These are phyloP conservation scores for Cylindrotheca fusiformis DNA, from an alignment of 108 stramenopile genomes.

Conservation along the genomic window DNA sequence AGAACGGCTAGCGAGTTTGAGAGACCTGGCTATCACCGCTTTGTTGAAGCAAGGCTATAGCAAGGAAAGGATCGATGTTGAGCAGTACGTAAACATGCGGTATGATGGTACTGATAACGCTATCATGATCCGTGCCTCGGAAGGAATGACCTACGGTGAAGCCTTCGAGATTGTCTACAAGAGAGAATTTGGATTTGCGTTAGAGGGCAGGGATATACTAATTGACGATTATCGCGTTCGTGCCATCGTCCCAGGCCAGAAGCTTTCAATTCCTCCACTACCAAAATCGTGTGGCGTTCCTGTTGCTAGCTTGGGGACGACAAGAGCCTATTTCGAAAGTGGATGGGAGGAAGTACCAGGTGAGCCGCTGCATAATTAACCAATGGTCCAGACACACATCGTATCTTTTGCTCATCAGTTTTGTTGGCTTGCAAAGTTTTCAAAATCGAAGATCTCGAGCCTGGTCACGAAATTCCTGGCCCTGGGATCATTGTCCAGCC, in stretches of 20 bases:
- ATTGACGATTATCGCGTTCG: constrained; percentile 97
- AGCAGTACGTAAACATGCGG: constrained; percentile 87
- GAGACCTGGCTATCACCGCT: constrained; percentile 46
- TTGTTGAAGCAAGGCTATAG: constrained; percentile 86
- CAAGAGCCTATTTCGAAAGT: constrained; percentile 87
- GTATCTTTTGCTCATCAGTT: neutral
- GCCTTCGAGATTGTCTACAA: constrained; percentile 70
- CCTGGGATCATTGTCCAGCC: constrained; percentile 94
- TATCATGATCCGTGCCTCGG: constrained; percentile 70
- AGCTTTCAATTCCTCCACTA: constrained; percentile 32
- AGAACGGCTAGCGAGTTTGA: constrained; percentile 56
- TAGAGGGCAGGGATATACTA: constrained; percentile 80
- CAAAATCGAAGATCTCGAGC: constrained; percentile 74
- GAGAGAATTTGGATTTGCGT: constrained; percentile 94
- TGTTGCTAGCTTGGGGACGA: constrained; percentile 42
- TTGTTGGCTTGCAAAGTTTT: constrained; percentile 45
- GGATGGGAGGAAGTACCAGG: constrained; percentile 84
- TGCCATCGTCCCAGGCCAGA: constrained; percentile 79
- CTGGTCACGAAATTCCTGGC: constrained; percentile 79
- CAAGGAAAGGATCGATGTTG: constrained; percentile 52
- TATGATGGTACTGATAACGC: constrained; percentile 97
- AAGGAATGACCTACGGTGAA: constrained; percentile 48
- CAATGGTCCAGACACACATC: neutral
- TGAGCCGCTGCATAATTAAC: neutral
- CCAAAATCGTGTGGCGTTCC: constrained; percentile 49